These are phyloP conservation scores for Dictyostelium capitatum DNA, from an alignment of 78 protist genomes.

Conservation along the genomic window DNA sequence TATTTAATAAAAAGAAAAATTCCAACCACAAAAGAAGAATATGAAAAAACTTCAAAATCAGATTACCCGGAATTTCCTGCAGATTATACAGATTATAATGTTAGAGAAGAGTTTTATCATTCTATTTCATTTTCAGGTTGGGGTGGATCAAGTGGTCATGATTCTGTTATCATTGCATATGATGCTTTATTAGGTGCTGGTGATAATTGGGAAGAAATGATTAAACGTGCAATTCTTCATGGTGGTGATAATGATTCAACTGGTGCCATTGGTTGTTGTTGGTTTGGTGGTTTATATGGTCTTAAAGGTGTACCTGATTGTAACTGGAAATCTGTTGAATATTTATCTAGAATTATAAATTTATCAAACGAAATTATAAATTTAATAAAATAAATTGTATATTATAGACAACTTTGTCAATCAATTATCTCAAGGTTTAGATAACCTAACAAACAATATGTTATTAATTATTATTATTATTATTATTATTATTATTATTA, in stretches of 20 bases:
- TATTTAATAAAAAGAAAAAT: conserved; percentile 69
- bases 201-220: conserved; percentile 54
- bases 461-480: no score
- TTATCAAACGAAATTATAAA: conserved; percentile 18
- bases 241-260: conserved; percentile 91
- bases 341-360: not conserved
- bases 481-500: no score
- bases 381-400: not conserved
- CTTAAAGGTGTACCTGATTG: conserved; percentile 62
- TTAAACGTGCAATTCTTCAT: conserved; percentile 78
- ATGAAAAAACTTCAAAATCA: no score
- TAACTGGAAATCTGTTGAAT: conserved; percentile 46
- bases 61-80: conserved; percentile 86
- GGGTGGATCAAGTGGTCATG: conserved; percentile 90
- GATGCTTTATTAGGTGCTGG: conserved; percentile 85
- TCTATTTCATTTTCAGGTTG: conserved; percentile 72
- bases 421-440: no score
- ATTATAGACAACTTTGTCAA: no score
- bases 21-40: conserved; percentile 6
- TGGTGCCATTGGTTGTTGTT: conserved; percentile 87
- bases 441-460: no score
- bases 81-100: conserved; percentile 19
- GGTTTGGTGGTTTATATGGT: conserved; percentile 90
- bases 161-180: conserved; percentile 82
- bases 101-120: conserved; percentile 78